Evolutionary conservation across 306 rosid species (phyloP).

Genomic region (Vigna radiata): DNA sequence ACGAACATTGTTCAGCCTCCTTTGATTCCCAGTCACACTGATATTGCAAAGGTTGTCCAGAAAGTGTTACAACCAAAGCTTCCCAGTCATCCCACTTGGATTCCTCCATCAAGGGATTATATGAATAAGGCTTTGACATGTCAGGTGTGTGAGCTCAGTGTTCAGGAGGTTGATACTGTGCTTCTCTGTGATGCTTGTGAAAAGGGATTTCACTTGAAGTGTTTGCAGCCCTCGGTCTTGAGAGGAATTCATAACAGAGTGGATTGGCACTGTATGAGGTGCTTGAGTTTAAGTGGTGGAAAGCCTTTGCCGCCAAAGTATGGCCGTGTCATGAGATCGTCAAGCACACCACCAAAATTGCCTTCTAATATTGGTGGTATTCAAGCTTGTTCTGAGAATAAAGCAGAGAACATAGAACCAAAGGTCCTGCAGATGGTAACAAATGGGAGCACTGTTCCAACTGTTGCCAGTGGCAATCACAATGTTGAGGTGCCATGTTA

Average conservation of each 20-base stretch:
- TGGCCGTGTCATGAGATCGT: constrained; percentile 97
- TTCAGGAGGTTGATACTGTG: constrained; percentile 85
- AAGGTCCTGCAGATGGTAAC: constrained; percentile 59
- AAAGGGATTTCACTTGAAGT: constrained; percentile 88
- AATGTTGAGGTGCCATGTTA: constrained; percentile 51
- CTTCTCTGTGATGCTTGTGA: constrained; percentile 98
- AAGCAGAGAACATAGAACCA: constrained; percentile 59
- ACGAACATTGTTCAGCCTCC: constrained; percentile 68
- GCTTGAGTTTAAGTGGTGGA: constrained; percentile 86
- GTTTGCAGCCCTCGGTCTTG: constrained; percentile 72
- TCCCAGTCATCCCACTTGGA: constrained; percentile 92
- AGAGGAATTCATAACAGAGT: constrained; percentile 93
- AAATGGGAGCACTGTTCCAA: constrained; percentile 62
- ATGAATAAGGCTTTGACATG: constrained; percentile 92
- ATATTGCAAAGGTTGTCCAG: constrained; percentile 82
- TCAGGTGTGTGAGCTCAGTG: constrained; percentile 76
- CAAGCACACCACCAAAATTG: constrained; percentile 66
- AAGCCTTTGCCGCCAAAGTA: constrained; percentile 99
- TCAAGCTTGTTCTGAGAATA: constrained; percentile 70
- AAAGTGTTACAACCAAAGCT: constrained; percentile 78
- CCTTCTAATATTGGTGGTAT: constrained; percentile 59
- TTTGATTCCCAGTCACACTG: constrained; percentile 70
- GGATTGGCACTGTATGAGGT: constrained; percentile 94
- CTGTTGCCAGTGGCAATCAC: constrained; percentile 45
- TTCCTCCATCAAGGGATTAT: constrained; percentile 99